Evolutionary conservation across 2,329 filamentous ascomycete genomes (phyloP).

Genomic region (Curvularia sp.): DNA sequence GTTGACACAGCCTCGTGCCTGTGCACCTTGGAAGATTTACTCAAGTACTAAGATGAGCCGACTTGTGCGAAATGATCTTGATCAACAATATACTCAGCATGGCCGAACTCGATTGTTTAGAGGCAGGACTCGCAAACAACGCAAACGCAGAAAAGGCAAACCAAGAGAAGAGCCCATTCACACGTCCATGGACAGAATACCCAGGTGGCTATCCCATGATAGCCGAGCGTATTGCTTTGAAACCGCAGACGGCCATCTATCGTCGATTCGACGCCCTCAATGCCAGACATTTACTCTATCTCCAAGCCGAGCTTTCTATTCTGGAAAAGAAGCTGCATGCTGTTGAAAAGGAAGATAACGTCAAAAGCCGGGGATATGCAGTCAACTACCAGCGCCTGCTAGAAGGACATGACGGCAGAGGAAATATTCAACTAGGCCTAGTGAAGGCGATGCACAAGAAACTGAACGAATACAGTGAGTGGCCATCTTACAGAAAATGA

Average conservation of each 20-base stretch:
- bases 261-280: constrained; percentile 26
- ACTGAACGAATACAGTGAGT: constrained; percentile 12
- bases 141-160: background rate
- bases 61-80: no score
- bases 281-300: constrained; percentile 20
- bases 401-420: background rate
- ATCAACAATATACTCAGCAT: no score
- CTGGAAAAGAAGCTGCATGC: constrained; percentile 1
- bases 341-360: background rate
- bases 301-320: constrained; percentile 19
- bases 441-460: constrained; percentile 1
- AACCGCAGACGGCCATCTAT: constrained; percentile 22
- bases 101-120: background rate
- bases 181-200: background rate
- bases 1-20: constrained; percentile 1
- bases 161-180: background rate
- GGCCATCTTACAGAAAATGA: no score
- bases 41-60: background rate
- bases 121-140: background rate
- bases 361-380: background rate
- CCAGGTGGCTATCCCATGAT: constrained; percentile 23
- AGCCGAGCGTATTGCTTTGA: constrained; percentile 14
- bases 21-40: background rate
- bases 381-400: constrained; percentile 1
- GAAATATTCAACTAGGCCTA: background rate